Conservation (phyloP, 768 basidiomycete species). For the Tulasnella sp. region DNA sequence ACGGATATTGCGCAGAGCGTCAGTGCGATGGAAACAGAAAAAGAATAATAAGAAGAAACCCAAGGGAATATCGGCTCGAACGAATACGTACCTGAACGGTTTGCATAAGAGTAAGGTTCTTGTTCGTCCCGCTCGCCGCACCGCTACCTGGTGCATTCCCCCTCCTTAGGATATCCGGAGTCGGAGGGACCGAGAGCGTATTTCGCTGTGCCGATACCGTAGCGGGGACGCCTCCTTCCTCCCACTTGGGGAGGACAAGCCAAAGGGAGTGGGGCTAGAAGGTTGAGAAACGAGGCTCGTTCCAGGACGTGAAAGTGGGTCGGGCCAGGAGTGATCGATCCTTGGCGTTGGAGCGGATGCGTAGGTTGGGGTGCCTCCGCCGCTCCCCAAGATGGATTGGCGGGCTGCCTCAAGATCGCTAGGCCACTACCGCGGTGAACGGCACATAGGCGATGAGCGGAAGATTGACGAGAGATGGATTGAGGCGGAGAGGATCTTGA, state of each 20-base stretch:
- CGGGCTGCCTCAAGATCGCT: background rate
- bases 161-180: slow-evolving; percentile 26
- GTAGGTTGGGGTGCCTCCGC: background rate
- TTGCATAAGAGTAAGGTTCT: slow-evolving; percentile 26
- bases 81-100: slow-evolving; percentile 51
- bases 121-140: no score
- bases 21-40: slow-evolving; percentile 5
- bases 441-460: slow-evolving; percentile 1
- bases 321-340: slow-evolving; percentile 14
- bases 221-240: background rate
- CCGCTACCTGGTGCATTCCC: slow-evolving; percentile 4
- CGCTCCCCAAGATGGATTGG: slow-evolving; percentile 6
- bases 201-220: no score
- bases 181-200: slow-evolving; percentile 22
- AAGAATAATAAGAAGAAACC: no score
- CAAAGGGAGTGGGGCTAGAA: background rate
- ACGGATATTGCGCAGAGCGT: slow-evolving; percentile 16
- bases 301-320: background rate
- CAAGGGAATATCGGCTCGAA: no score
- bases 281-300: slow-evolving; percentile 1
- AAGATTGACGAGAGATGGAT: background rate
- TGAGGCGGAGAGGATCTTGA: background rate
- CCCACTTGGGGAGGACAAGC: background rate
- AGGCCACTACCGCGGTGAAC: background rate
- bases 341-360: background rate